These are phyloP conservation scores for Pugionium cornutum DNA, from an alignment of 345 rosid genomes.

Conservation along the genomic window DNA sequence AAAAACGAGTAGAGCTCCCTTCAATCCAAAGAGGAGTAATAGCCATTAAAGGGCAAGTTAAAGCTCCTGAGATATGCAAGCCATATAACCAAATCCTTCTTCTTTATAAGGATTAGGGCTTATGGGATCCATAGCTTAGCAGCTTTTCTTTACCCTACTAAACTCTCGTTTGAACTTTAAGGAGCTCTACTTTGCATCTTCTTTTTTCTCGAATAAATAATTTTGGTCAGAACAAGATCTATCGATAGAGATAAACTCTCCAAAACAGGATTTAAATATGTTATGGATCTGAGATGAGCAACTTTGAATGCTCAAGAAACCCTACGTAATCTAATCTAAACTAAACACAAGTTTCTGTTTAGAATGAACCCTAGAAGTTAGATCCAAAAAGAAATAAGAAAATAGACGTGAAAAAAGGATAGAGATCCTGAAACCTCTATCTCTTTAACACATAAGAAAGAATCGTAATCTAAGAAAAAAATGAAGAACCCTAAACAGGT, in stretches of 20 bases:
- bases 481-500: constrained; percentile 24
- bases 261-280: background rate
- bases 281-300: constrained; percentile 11
- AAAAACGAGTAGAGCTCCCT: constrained; percentile 75
- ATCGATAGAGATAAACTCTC: background rate
- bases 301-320: background rate
- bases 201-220: background rate
- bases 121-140: constrained; percentile 91
- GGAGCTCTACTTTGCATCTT: constrained; percentile 65
- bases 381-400: no score
- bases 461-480: background rate
- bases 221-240: background rate
- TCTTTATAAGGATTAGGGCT: constrained; percentile 43
- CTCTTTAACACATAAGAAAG: constrained; percentile 2
- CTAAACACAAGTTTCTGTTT: background rate
- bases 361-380: background rate
- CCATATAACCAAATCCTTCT: constrained; percentile 63
- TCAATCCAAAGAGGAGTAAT: constrained; percentile 86
- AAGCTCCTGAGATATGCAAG: constrained; percentile 93
- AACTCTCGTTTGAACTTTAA: constrained; percentile 82
- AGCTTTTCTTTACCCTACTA: constrained; percentile 64
- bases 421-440: no score
- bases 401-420: no score
- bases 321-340: background rate
- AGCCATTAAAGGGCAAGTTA: constrained; percentile 43